Percentiles rank a stretch among this genome's conserved stretches.
These are phyloP conservation scores for Sporopachydermia cereana DNA, from an alignment of 1,139 yeast genomes.

Conservation along the genomic window DNA sequence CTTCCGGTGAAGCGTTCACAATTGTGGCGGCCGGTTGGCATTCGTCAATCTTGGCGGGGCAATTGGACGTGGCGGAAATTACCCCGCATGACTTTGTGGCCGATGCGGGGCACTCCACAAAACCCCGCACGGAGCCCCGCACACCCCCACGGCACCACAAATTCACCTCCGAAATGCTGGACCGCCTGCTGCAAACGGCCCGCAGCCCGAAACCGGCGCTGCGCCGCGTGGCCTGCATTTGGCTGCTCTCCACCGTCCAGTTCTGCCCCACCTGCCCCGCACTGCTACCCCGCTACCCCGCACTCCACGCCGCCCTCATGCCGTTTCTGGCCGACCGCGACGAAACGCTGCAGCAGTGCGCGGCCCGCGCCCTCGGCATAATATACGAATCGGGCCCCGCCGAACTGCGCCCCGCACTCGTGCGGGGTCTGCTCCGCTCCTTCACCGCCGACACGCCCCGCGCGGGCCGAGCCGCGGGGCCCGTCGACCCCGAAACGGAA, in stretches of 20 bases:
- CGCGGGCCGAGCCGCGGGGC: conserved; percentile 34
- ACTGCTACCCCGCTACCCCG: conserved; percentile 35
- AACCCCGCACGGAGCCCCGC: not conserved
- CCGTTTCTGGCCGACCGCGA: conserved; percentile 65
- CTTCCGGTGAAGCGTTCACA: conserved; percentile 78
- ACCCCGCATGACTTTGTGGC: not conserved
- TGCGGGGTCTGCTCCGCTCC: conserved; percentile 62
- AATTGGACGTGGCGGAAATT: conserved; percentile 35
- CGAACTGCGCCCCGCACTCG: conserved; percentile 59
- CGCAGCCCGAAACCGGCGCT: conserved; percentile 59
- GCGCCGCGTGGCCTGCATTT: conserved; percentile 69
- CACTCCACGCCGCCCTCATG: conserved; percentile 56
- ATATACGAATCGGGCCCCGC: conserved; percentile 68
- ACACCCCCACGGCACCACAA: too few relatives aligned
- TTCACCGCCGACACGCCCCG: conserved; percentile 46
- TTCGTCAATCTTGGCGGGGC: conserved; percentile 41
- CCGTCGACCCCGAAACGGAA: conserved; percentile 60
- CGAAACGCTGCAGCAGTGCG: conserved; percentile 81
- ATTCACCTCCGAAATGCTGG: conserved; percentile 16
- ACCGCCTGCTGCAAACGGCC: conserved; percentile 39
- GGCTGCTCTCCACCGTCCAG: conserved; percentile 75
- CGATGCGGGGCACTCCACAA: too few relatives aligned
- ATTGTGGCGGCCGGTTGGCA: conserved; percentile 69
- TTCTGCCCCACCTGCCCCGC: conserved; percentile 44
- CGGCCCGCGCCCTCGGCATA: conserved; percentile 77